Conservation (phyloP, 2,329 filamentous ascomycete species). For the Acarospora socialis region DNA sequence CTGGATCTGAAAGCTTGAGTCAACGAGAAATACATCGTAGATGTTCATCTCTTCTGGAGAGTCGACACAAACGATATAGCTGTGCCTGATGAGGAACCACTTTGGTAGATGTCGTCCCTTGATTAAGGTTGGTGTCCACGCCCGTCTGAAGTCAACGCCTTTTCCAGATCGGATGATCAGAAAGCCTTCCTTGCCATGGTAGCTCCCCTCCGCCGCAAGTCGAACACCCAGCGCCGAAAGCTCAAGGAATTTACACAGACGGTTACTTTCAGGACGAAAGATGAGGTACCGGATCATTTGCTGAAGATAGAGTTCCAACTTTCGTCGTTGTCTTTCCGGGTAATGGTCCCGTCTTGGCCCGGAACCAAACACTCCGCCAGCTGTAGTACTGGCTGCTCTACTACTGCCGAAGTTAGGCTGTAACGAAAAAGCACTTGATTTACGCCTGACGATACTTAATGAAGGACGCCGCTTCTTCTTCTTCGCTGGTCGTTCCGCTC, state of each 20-base stretch:
- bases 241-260: conserved; percentile 89
- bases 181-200: conserved; percentile 94
- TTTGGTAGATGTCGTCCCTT: conserved; percentile 77
- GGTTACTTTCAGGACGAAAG: conserved; percentile 89
- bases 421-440: conserved; percentile 36
- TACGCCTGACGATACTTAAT: conserved; percentile 44
- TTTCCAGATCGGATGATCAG: conserved; percentile 85
- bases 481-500: conserved; percentile 45
- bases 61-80: conserved; percentile 95
- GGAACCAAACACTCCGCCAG: conserved; percentile 21
- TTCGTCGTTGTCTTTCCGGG: conserved; percentile 67
- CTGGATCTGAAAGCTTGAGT: conserved; percentile 71
- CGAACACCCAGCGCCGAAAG: conserved; percentile 87
- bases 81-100: conserved; percentile 96
- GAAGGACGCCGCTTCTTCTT: conserved; percentile 38
- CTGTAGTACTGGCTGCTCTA: conserved; percentile 26
- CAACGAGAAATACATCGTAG: conserved; percentile 95
- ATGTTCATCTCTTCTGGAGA: conserved; percentile 98
- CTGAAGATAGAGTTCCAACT: conserved; percentile 78
- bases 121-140: conserved; percentile 63
- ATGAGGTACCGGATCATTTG: conserved; percentile 95
- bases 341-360: conserved; percentile 42
- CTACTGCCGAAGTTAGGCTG: no score
- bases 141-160: conserved; percentile 70
- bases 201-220: conserved; percentile 86